Conservation (phyloP, 164 flowering plant genomes). For the Nymphaea thermarum region DNA sequence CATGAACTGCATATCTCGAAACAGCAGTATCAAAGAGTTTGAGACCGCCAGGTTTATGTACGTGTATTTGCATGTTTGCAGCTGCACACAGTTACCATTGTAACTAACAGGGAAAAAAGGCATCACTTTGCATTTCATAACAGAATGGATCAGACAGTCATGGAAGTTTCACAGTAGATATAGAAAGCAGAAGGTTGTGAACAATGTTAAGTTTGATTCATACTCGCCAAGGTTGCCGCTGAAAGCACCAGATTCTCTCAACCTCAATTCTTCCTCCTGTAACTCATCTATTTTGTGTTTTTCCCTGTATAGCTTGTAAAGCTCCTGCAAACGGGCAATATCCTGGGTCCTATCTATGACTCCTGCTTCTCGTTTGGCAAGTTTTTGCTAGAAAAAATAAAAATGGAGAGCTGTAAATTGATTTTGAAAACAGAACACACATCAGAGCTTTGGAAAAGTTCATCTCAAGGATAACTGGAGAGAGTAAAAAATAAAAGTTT, state of each 20-base stretch:
- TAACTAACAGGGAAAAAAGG: background rate
- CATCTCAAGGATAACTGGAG: no score
- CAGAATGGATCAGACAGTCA: background rate
- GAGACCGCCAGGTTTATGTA: no score
- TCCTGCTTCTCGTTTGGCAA: slow-evolving; percentile 78
- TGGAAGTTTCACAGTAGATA: background rate
- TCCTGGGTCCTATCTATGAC: slow-evolving; percentile 87
- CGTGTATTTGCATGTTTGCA: no score
- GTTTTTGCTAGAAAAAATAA: slow-evolving; percentile 66
- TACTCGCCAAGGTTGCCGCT: slow-evolving; percentile 94
- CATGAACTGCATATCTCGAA: no score
- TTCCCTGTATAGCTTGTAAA: slow-evolving; percentile 73
- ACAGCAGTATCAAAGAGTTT: no score
- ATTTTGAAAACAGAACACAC: no score
- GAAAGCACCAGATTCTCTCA: slow-evolving; percentile 77
- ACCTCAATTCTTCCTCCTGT: slow-evolving; percentile 73
- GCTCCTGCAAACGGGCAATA: slow-evolving; percentile 69
- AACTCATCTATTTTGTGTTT: slow-evolving; percentile 71
- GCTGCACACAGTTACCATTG: no score
- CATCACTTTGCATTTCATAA: no score
- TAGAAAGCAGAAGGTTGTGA: background rate
- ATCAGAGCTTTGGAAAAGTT: no score
- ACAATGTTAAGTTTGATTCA: slow-evolving; percentile 11
- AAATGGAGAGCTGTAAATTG: no score
- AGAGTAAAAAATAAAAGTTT: no score